These are phyloP conservation scores for Rosa multiflora DNA, from an alignment of 306 rosid genomes.

Conservation along the genomic window DNA sequence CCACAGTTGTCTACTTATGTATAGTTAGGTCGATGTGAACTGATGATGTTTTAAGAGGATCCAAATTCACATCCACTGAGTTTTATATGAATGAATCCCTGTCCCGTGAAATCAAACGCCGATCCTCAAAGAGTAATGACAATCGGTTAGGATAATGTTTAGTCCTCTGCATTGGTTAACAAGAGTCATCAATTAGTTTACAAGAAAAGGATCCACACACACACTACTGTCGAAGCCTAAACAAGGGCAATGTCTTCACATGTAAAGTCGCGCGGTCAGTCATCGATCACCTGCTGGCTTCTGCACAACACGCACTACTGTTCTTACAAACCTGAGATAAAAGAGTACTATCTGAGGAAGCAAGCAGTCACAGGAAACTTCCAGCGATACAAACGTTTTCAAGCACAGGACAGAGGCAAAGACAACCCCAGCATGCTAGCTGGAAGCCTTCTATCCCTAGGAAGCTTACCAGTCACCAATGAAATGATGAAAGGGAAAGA, in stretches of 20 bases:
- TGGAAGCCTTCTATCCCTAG: not conserved
- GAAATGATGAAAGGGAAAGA: slow-evolving; percentile 16
- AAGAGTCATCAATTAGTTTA: too few relatives aligned
- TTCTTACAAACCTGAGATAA: not conserved
- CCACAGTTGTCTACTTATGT: not conserved
- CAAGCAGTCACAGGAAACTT: not conserved
- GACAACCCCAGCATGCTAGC: not conserved
- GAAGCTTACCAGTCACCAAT: not conserved
- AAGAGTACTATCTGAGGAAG: not conserved
- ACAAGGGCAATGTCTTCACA: too few relatives aligned
- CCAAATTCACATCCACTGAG: not conserved
- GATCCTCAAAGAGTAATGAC: too few relatives aligned
- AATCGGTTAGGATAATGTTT: too few relatives aligned
- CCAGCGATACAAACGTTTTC: not conserved
- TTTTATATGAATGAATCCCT: too few relatives aligned
- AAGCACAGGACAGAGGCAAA: not conserved
- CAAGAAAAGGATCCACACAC: too few relatives aligned
- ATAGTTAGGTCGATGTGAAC: not conserved
- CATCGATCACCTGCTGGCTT: too few relatives aligned
- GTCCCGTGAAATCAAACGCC: too few relatives aligned
- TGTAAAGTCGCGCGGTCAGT: too few relatives aligned
- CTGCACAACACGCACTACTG: not conserved
- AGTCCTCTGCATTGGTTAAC: too few relatives aligned
- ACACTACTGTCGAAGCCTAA: too few relatives aligned
- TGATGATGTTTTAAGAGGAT: not conserved